These are phyloP conservation scores for Vitis cinerea DNA, from an alignment of 164 flowering plant genomes.

Conservation along the genomic window DNA sequence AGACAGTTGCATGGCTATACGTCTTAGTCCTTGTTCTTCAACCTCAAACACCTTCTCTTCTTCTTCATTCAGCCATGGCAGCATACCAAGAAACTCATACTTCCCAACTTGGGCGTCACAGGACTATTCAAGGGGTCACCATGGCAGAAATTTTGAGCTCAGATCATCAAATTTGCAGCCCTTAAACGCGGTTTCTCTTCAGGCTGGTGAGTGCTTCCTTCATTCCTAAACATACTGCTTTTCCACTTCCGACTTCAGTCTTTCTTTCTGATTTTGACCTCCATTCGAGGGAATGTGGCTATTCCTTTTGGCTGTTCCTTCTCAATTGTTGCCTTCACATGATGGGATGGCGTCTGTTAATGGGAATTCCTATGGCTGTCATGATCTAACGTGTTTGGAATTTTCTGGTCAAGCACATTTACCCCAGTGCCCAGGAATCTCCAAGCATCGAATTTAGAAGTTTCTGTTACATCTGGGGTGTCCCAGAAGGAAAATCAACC, in stretches of 20 bases:
- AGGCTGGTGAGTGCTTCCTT: slow-evolving; percentile 1
- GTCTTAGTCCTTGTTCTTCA: neutral
- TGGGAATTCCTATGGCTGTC: too few relatives aligned
- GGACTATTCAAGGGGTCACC: too few relatives aligned
- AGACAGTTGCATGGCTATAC: neutral
- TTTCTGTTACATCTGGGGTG: too few relatives aligned
- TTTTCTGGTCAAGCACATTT: too few relatives aligned
- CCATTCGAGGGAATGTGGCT: neutral
- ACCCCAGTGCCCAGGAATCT: too few relatives aligned
- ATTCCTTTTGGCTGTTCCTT: too few relatives aligned
- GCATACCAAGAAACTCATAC: neutral
- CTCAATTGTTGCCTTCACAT: too few relatives aligned
- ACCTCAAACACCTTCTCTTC: neutral
- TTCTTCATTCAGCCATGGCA: neutral
- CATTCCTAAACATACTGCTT: too few relatives aligned
- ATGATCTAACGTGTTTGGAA: too few relatives aligned
- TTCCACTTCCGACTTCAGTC: neutral
- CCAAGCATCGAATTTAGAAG: too few relatives aligned
- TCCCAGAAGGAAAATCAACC: too few relatives aligned
- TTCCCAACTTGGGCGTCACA: neutral
- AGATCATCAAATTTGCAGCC: neutral
- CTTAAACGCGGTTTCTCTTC: slow-evolving; percentile 2
- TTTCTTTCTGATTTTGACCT: neutral
- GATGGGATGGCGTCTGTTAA: too few relatives aligned
- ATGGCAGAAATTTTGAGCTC: neutral